These are phyloP conservation scores for Metschnikowia koreensis DNA, from an alignment of 805 yeast genomes.

Conservation along the genomic window DNA sequence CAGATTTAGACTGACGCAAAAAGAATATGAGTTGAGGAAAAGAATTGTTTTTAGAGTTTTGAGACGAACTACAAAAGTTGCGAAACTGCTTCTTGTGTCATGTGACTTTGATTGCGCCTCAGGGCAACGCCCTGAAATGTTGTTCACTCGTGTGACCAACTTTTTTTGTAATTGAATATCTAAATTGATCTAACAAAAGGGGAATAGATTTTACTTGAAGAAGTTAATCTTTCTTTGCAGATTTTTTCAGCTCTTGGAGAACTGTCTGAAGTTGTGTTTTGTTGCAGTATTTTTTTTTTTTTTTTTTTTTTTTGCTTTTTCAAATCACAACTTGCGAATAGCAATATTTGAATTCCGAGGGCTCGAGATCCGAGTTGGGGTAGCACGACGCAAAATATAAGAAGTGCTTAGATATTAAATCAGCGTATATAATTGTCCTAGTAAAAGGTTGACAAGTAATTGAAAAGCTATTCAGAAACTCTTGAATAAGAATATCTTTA, in stretches of 20 bases:
- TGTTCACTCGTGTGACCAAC: not conserved
- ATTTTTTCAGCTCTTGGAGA: no score
- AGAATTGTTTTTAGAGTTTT: not conserved
- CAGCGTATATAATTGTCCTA: no score
- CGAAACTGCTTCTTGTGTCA: not conserved
- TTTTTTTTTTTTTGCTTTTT: no score
- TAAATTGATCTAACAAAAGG: not conserved
- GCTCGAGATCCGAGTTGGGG: not conserved
- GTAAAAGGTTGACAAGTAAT: no score
- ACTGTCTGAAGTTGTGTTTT: no score
- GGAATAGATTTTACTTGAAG: not conserved
- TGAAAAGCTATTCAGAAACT: no score
- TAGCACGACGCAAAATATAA: not conserved
- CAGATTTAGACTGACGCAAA: not conserved
- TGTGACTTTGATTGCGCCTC: slow-evolving; percentile 6
- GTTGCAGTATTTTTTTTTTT: no score
- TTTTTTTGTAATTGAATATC: not conserved
- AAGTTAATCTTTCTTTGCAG: not conserved
- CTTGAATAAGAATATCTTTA: no score
- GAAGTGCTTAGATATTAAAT: not conserved
- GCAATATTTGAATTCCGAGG: not conserved
- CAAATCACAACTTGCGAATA: not conserved
- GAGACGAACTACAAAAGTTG: not conserved
- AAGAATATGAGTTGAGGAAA: not conserved
- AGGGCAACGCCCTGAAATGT: not conserved